Base-by-base conservation (phyloP, 257 asterid species). In the Ocimum tenuiflorum region DNA sequence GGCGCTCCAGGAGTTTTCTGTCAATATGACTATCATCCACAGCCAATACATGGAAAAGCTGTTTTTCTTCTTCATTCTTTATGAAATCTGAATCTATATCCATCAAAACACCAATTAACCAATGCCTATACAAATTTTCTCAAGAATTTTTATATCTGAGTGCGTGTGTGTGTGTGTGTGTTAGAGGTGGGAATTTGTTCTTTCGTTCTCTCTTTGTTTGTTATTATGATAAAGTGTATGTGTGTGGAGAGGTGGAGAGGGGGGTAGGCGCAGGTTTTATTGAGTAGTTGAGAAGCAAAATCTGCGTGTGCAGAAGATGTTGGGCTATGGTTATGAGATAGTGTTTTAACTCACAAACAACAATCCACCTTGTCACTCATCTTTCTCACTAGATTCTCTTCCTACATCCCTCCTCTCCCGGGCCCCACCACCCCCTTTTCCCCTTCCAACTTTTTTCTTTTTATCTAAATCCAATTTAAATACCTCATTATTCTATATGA, bases 281-380 rank as follows among this genome's bases (percentile, higher is more conserved):
- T 63, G 82, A 83, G 86, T 71, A 76, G 88, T 76, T 74, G 84
- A 76, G 82, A 83, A 80, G 83, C 86, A 78, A 83, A 65, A 70
- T 42, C 36, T 72, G 81, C 39, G 73, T 77, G 78, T 59, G 74
- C 71, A 65, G 74, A 78, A 75, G 45, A 70, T 78, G 79, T 75
- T 68, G 70, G n/a, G 69, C 63, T 68, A 58, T 68, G 13, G 43
- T 27, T 11, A 62, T 43, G 12, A 50, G 65, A 57, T 57, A 36
- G 48, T 36, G 65, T 36, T 38, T 20, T 63, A 75, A 46, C 24
- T 60, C 60, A 70, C 17, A 52, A 63, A 56, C 15, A 68, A 73
- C 20, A 39, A 49, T 63, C 38, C 43, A 61, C 15, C 57, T 63
- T 8, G 74, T 63, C 77, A 27, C 71, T 47, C 60, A 80, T 80